Evolutionary conservation across 2,329 filamentous ascomycete genomes (phyloP), one percentile per base, ranked within the genome.

Genomic region (Hymenoscyphus fraxineus): DNA sequence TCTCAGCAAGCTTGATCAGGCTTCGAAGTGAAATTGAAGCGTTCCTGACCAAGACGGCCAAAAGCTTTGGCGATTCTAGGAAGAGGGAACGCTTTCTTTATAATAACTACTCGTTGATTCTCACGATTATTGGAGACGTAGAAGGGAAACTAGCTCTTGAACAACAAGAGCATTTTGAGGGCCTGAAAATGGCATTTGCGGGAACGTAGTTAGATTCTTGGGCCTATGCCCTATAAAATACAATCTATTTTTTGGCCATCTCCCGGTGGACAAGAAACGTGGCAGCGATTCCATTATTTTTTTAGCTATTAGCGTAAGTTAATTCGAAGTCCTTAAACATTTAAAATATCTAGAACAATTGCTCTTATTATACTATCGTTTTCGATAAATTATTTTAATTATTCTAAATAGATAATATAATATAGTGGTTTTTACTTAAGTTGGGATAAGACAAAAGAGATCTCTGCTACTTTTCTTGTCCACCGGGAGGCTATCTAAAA

Each of bases 51-150:
- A 92, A 90, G 74, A 81, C 93, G 65, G 90, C 91, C 73, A 89
- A 92, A 70, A 81, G 82, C 0, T 91, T 93, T 67, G 87, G 85
- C 22, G 94, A 97, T 73, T 83, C 85, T 68, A 86, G 92, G 74
- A 96, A 96, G 79, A 83, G 89, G 69, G 90, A 94, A 70, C 83
- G 95, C 56, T 98, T 98, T 74, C 77, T 99, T 72, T 95, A 91
- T 75, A 99, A 98, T 76, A 99, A 99, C 76, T 98, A 96, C 77
- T 96, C 92, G 62, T 81, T 99, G 68, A 85, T 99, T n/a, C 82
- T 92, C 72, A 97, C 95, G 12, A 97, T 99, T 67, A 90, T 99
- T 68, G 87, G 90, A 73, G 90, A 94, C 72, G 83, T 86, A 4
- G 82, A 83, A 12, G 92, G 92, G 3, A 91, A 91, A 76, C 76